These are phyloP conservation scores for Roridomyces roridus DNA, from an alignment of 768 basidiomycete genomes.

Conservation along the genomic window DNA sequence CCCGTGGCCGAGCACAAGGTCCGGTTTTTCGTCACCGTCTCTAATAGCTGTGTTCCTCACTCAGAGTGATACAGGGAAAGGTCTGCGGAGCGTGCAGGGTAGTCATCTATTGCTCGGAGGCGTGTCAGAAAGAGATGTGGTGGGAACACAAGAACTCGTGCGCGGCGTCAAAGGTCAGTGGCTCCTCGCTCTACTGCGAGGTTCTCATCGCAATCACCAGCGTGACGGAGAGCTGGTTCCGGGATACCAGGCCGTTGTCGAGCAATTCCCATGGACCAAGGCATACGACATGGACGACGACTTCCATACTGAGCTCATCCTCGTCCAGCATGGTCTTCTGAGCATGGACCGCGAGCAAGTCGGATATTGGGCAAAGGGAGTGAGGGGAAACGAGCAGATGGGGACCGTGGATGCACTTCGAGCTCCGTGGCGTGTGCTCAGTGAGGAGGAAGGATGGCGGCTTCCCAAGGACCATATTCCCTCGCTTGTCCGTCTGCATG, in stretches of 20 bases:
- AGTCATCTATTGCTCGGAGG: slow-evolving; percentile 4
- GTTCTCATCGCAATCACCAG: not conserved
- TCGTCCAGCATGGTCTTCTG: slow-evolving; percentile 6
- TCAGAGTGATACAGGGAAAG: not conserved
- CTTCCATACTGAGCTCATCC: not conserved
- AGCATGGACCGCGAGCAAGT: not conserved
- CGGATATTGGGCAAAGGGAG: slow-evolving; percentile 10
- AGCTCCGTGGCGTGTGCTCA: slow-evolving; percentile 17
- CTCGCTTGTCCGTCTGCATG: slow-evolving; percentile 36
- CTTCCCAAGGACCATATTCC: slow-evolving; percentile 38
- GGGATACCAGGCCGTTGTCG: not conserved
- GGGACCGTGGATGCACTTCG: not conserved
- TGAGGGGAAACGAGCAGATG: not conserved
- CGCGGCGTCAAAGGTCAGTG: slow-evolving; percentile 3
- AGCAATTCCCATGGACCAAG: slow-evolving; percentile 16
- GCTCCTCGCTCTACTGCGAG: not conserved
- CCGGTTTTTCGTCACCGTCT: not conserved
- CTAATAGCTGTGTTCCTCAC: not conserved
- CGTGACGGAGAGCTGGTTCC: not conserved
- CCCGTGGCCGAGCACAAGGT: not conserved
- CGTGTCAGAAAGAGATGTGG: slow-evolving; percentile 7
- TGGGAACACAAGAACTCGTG: not conserved
- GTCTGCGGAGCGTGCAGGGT: slow-evolving; percentile 8
- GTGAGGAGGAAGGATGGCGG: slow-evolving; percentile 43
- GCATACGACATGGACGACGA: not conserved